phyloP scores from a whole-genome alignment of 2,329 filamentous ascomycete genomes.

The Dactylonectria macrodidyma region DNA sequence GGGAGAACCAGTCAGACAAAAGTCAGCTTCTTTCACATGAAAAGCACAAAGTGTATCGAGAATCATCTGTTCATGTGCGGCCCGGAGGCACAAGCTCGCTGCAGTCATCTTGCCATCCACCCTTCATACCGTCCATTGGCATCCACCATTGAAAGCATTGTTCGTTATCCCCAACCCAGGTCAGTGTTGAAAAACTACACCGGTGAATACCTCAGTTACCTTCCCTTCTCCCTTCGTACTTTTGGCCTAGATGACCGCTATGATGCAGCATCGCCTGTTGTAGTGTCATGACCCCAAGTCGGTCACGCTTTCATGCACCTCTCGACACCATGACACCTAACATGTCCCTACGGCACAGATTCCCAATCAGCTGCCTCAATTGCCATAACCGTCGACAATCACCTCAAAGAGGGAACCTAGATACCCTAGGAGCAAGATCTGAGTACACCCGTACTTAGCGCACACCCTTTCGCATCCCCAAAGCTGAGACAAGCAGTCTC shows the following conservation, averaged over 20 bases:
- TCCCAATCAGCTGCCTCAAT: constrained; percentile 49
- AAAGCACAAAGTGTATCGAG: constrained; percentile 14
- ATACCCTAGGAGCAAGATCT: constrained; percentile 29
- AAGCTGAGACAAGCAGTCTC: constrained; percentile 17
- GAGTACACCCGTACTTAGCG: constrained; percentile 39
- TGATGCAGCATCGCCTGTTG: constrained; percentile 20
- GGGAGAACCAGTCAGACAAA: constrained; percentile 1
- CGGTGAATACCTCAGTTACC: background rate
- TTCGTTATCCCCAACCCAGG: background rate
- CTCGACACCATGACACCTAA: constrained; percentile 38
- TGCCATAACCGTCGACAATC: constrained; percentile 22
- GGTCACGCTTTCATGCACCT: constrained; percentile 39
- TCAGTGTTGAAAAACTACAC: background rate
- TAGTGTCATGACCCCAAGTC: constrained; percentile 35
- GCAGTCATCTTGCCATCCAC: constrained; percentile 39
- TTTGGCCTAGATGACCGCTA: background rate
- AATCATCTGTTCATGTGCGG: constrained; percentile 12
- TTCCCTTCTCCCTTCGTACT: background rate
- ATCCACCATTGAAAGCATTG: background rate
- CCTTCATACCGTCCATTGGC: constrained; percentile 15
- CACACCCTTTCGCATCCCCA: constrained; percentile 26
- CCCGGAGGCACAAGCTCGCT: constrained; percentile 22
- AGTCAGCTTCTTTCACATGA: constrained; percentile 30
- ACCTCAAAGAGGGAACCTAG: background rate
- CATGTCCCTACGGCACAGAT: constrained; percentile 34